A percentile compares a stretch with the other conserved stretches of the same genome.
Evolutionary conservation across 495 filamentous ascomycete species (phyloP).

Genomic region (Trichoderma reesei): DNA sequence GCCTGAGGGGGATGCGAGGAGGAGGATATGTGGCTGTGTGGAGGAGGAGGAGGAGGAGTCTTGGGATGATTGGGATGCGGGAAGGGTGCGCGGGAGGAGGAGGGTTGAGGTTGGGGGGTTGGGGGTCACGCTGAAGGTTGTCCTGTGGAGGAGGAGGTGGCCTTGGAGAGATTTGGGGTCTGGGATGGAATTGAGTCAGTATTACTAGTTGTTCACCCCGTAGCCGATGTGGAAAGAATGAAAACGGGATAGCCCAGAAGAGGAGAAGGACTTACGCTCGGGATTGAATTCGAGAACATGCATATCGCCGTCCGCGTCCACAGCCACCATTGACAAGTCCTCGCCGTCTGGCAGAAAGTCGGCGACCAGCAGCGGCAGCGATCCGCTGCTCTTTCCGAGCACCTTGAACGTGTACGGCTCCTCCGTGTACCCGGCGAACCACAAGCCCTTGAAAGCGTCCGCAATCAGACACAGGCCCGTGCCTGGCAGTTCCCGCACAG

Average conservation of each 20-base stretch:
- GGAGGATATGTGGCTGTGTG: conserved; percentile 45
- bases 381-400: conserved; percentile 74
- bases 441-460: conserved; percentile 85
- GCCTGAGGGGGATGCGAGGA: conserved; percentile 65
- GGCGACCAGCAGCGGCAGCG: conserved; percentile 67
- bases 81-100: conserved; percentile 57
- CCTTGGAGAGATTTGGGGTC: conserved; percentile 91
- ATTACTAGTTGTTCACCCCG: not conserved
- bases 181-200: conserved; percentile 22
- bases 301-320: conserved; percentile 76
- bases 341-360: conserved; percentile 85
- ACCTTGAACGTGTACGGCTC: conserved; percentile 91
- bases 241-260: not conserved
- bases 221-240: not conserved
- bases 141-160: conserved; percentile 72
- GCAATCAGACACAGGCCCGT: conserved; percentile 77
- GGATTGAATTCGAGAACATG: conserved; percentile 91
- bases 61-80: conserved; percentile 23
- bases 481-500: conserved; percentile 67
- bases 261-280: conserved; percentile 46
- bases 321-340: conserved; percentile 70
- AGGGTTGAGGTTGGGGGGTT: conserved; percentile 64
- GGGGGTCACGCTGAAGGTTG: conserved; percentile 73
- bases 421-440: conserved; percentile 90
- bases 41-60: not conserved